These are phyloP conservation scores for Excoecaria agallocha DNA, from an alignment of 345 rosid species.

Conservation along the genomic window DNA sequence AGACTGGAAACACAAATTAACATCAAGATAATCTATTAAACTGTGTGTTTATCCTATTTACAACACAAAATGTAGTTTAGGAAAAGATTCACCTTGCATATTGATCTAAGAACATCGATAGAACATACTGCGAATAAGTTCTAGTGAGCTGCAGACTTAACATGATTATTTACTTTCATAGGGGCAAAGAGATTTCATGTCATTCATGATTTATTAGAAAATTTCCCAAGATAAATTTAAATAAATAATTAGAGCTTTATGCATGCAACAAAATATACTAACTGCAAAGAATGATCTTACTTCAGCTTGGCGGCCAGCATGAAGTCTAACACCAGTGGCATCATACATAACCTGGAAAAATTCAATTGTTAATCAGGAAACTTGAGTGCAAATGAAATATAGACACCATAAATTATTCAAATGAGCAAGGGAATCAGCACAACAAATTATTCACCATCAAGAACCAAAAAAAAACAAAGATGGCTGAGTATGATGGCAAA, in stretches of 20 bases:
- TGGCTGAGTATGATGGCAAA: background rate
- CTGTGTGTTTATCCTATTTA: background rate
- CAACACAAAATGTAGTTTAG: background rate
- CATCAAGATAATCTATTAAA: background rate
- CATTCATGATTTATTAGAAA: background rate
- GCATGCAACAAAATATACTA: background rate
- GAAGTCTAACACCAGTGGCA: constrained; percentile 66
- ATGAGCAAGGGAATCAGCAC: background rate
- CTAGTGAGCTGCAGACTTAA: background rate
- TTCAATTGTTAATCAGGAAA: constrained; percentile 5
- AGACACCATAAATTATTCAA: background rate
- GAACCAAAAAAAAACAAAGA: background rate
- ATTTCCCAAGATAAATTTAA: constrained; percentile 6
- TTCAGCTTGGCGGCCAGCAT: constrained; percentile 72
- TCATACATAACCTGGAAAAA: constrained; percentile 65
- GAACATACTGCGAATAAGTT: background rate
- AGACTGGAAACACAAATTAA: background rate
- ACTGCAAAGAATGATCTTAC: constrained; percentile 29
- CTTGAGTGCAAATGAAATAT: background rate
- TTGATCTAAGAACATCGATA: background rate
- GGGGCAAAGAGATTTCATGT: background rate
- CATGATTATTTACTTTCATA: background rate
- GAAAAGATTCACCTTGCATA: background rate
- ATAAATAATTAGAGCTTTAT: background rate
- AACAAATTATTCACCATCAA: background rate